Conservation (phyloP, 2,329 filamentous ascomycete species). For the Dactylellina sp. region DNA sequence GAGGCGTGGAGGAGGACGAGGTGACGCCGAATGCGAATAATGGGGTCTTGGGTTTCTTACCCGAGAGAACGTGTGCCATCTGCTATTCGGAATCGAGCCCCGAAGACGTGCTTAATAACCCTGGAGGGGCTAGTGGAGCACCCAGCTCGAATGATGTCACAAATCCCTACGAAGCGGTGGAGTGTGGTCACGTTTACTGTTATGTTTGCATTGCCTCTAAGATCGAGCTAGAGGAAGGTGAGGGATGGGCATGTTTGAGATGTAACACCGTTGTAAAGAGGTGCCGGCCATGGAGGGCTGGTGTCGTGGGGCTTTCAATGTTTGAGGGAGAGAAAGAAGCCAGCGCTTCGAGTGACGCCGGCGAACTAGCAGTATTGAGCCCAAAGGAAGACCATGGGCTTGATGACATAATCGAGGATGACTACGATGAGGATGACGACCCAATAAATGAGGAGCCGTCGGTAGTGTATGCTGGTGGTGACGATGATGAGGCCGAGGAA, state of each 20-base stretch:
- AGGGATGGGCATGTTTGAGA: slow-evolving; percentile 90
- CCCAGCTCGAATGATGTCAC: slow-evolving; percentile 88
- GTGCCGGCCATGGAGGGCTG: slow-evolving; percentile 91
- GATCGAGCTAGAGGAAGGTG: slow-evolving; percentile 90
- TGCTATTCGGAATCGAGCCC: slow-evolving; percentile 80
- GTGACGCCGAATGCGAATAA: slow-evolving; percentile 66
- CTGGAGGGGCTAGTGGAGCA: slow-evolving; percentile 51
- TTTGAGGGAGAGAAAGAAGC: slow-evolving; percentile 63
- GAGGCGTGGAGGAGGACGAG: slow-evolving; percentile 67
- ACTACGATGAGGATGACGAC: slow-evolving; percentile 59
- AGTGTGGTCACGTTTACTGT: slow-evolving; percentile 93
- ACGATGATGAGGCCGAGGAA: slow-evolving; percentile 57
- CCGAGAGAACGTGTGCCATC: slow-evolving; percentile 93
- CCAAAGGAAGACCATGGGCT: slow-evolving; percentile 59
- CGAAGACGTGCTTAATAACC: slow-evolving; percentile 52
- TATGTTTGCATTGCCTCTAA: slow-evolving; percentile 93
- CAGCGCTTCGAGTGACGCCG: slow-evolving; percentile 70
- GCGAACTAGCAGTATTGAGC: slow-evolving; percentile 65
- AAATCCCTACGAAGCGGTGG: slow-evolving; percentile 91
- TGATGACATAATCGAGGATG: slow-evolving; percentile 61
- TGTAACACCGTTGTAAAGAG: slow-evolving; percentile 86
- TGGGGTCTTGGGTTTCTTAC: slow-evolving; percentile 85
- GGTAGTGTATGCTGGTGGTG: slow-evolving; percentile 50
- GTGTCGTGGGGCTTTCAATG: slow-evolving; percentile 75
- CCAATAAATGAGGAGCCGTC: slow-evolving; percentile 51